Evolutionary conservation across 1,284 basidiomycete genomes (phyloP).

Genomic region (Puccinia polysora): DNA sequence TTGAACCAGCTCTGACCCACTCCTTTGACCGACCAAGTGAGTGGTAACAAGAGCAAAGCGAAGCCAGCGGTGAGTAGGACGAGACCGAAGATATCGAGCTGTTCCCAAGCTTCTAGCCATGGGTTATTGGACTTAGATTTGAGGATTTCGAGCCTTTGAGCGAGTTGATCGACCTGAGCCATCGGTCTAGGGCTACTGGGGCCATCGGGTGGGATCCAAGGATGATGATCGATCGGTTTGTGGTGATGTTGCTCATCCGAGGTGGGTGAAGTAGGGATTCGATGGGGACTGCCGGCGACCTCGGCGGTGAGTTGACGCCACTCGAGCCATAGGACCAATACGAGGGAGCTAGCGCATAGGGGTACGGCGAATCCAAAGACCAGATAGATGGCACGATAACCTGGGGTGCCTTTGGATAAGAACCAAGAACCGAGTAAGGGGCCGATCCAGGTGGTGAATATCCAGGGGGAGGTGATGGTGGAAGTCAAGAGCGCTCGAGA

Average conservation of each 20-base stretch:
- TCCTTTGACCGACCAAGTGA: conserved; percentile 47
- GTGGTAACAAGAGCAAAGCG: conserved; percentile 48
- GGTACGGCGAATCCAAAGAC: conserved; percentile 50
- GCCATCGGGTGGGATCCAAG: neutral
- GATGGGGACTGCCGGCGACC: conserved; percentile 32
- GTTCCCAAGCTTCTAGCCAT: conserved; percentile 41
- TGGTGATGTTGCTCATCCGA: too few relatives aligned
- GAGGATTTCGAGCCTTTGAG: neutral
- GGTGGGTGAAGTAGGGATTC: conserved; percentile 1
- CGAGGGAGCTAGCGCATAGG: conserved; percentile 48
- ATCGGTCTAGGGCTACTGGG: neutral
- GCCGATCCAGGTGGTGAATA: conserved; percentile 50
- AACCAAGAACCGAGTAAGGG: conserved; percentile 49
- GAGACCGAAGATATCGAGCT: conserved; percentile 49
- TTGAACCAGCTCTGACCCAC: conserved; percentile 46
- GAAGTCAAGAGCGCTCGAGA: conserved; percentile 50
- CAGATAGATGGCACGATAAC: conserved; percentile 49
- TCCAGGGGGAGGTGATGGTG: conserved; percentile 51
- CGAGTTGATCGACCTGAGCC: neutral
- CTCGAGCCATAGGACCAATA: conserved; percentile 45
- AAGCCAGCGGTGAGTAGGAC: conserved; percentile 48
- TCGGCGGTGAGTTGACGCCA: conserved; percentile 43
- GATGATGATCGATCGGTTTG: neutral
- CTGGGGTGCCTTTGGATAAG: conserved; percentile 47
- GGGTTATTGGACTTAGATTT: neutral